Evolutionary conservation across 371 early-diverging fungal genomes (phyloP).

Genomic region (Rhizomucor pusillus): DNA sequence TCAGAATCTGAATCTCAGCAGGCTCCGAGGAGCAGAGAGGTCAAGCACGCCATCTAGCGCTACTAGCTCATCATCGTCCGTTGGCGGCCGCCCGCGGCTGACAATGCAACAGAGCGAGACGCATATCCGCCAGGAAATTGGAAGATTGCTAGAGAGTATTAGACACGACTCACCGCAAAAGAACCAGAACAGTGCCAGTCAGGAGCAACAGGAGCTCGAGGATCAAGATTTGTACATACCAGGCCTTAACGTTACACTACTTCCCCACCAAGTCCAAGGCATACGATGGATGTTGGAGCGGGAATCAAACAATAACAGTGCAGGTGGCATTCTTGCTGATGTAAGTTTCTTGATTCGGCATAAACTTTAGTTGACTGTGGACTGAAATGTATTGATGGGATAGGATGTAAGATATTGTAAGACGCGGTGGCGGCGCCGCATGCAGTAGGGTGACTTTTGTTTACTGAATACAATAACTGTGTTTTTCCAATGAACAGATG

Average conservation of each 20-base stretch:
- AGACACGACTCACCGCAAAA: slow-evolving; percentile 7
- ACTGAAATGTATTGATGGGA: neutral
- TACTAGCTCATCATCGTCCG: neutral
- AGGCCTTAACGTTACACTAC: slow-evolving; percentile 29
- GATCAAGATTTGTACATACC: slow-evolving; percentile 23
- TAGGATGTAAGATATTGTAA: slow-evolving; percentile 31
- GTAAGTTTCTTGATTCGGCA: slow-evolving; percentile 29
- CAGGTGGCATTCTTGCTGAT: slow-evolving; percentile 80
- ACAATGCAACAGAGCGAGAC: slow-evolving; percentile 19
- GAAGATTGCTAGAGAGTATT: slow-evolving; percentile 36
- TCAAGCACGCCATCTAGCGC: slow-evolving; percentile 1
- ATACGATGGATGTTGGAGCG: slow-evolving; percentile 48
- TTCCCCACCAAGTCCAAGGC: slow-evolving; percentile 43
- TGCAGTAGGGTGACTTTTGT: no score
- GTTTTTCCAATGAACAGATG: slow-evolving; percentile 41
- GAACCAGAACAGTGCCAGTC: slow-evolving; percentile 9
- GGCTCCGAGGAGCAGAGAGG: neutral
- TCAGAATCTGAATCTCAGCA: slow-evolving; percentile 22
- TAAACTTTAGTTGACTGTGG: neutral
- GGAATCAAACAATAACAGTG: slow-evolving; percentile 39
- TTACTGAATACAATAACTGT: no score
- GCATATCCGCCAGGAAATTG: slow-evolving; percentile 20
- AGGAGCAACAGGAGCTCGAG: slow-evolving; percentile 11
- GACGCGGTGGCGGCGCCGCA: no score
- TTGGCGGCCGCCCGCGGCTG: neutral